phyloP scores from a whole-genome alignment of 805 yeast genomes.

The Pichia californica region DNA sequence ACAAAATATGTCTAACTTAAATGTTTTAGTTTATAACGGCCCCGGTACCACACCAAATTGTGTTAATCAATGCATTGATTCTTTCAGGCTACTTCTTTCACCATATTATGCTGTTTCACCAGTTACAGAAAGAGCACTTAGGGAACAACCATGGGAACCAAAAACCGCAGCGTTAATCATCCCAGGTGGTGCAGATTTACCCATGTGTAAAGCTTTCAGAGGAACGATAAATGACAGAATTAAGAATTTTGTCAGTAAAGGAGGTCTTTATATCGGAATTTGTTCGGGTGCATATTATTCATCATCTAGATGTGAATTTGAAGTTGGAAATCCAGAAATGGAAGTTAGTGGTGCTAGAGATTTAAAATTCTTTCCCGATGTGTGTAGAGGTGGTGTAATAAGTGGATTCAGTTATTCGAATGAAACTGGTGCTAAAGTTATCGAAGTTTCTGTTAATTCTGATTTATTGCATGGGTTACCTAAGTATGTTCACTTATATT shows the following conservation, averaged over 20 bases:
- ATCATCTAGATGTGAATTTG: constrained; percentile 72
- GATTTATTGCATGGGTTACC: constrained; percentile 26
- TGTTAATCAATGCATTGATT: constrained; percentile 75
- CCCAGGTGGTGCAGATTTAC: constrained; percentile 97
- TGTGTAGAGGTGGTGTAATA: constrained; percentile 73
- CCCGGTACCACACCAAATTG: constrained; percentile 87
- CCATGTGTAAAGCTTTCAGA: constrained; percentile 66
- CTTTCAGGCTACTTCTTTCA: constrained; percentile 66
- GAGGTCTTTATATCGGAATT: constrained; percentile 81
- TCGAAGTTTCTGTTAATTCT: constrained; percentile 35
- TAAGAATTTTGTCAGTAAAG: constrained; percentile 57
- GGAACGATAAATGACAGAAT: constrained; percentile 63
- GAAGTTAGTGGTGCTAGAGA: constrained; percentile 88
- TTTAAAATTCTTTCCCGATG: constrained; percentile 75
- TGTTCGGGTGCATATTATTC: constrained; percentile 96
- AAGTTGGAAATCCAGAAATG: constrained; percentile 58
- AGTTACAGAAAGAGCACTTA: constrained; percentile 54
- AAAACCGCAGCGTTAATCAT: constrained; percentile 75
- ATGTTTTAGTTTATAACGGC: constrained; percentile 65
- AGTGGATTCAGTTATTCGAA: constrained; percentile 75
- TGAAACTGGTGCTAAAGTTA: constrained; percentile 69
- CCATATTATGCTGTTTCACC: constrained; percentile 84
- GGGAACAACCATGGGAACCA: constrained; percentile 81
- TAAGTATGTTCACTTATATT: constrained; percentile 39
- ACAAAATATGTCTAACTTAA: constrained; percentile 37